Evolutionary conservation across 2,329 filamentous ascomycete genomes (phyloP), one percentile per base, ranked within the genome.

Genomic region (Neoscytalidium dimidiatum): DNA sequence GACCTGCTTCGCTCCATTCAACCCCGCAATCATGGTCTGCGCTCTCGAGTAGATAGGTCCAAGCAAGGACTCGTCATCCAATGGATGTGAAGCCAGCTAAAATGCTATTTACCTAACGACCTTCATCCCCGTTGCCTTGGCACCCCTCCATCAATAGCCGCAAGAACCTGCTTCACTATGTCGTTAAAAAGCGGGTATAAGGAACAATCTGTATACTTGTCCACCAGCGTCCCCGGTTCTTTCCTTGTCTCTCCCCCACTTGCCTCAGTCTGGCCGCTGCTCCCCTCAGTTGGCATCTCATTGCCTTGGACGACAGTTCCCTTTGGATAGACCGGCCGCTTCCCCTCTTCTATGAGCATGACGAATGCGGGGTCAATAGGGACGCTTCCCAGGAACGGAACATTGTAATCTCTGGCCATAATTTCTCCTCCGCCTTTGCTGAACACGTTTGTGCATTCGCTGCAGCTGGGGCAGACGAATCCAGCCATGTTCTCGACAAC

Each of bases 401-500:
- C 92, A 0, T 82, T 83, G 74, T 96, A 95, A 70, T 98, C 93
- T 53, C 86, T 81, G 6, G 94, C 93, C 93, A 99, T 97, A 26
- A 91, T 85, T 76, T 92, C 83, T 7, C 95, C 95, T 3, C 95
- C 95, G 3, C 95, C 95, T 64, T 91, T 94, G 60, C 90, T 92
- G 76, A 99, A 99, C 60, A 98, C 86, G 78, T 98, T 92, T 61
- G 92, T 97, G 78, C 94, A 96, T 76, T 97, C 93, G 58, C 84
- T 84, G 73, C 86, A 89, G 67, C 86, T 88, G 14, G 86, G 86
- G 73, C 92, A 95, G n/a, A 95, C 90, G 71, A 92, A 96, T 2
- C 92, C 92, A 69, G 89, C 90, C 95, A 99, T 98, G 76, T 99
- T 99, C 81, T 99, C 95, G 51, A 99, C 86, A 0, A 99, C 94